Percentiles rank a stretch among this genome's conserved stretches.
phyloP scores from a whole-genome alignment of 495 filamentous ascomycete genomes.

The Aspergillus funiculosus region DNA sequence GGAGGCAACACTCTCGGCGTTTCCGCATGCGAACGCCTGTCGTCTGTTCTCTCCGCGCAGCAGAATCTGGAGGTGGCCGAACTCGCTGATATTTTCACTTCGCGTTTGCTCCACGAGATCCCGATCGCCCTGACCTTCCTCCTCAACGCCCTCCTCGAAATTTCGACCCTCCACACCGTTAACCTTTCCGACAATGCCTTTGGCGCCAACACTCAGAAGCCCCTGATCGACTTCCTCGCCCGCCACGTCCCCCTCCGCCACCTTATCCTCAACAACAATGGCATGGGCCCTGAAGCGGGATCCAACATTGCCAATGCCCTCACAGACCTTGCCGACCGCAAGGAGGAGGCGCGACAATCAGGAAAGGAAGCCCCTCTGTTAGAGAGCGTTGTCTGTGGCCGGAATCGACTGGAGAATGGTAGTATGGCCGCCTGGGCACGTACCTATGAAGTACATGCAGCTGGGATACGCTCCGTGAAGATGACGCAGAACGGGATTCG shows the following conservation, averaged over 20 bases:
- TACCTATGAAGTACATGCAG: slow-evolving; percentile 71
- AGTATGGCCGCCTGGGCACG: slow-evolving; percentile 93
- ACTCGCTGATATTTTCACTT: slow-evolving; percentile 95
- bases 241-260: slow-evolving; percentile 81
- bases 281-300: slow-evolving; percentile 87
- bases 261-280: slow-evolving; percentile 95
- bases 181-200: slow-evolving; percentile 98
- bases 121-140: slow-evolving; percentile 81
- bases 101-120: slow-evolving; percentile 88
- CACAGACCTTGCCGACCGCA: slow-evolving; percentile 69
- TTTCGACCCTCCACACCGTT: slow-evolving; percentile 78
- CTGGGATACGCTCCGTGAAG: slow-evolving; percentile 72
- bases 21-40: slow-evolving; percentile 76
- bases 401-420: slow-evolving; percentile 91
- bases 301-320: slow-evolving; percentile 76
- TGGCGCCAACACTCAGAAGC: slow-evolving; percentile 82
- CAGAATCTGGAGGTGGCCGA: slow-evolving; percentile 78
- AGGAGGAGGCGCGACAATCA: slow-evolving; percentile 64
- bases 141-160: slow-evolving; percentile 75
- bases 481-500: slow-evolving; percentile 99
- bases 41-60: slow-evolving; percentile 70
- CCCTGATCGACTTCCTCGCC: slow-evolving; percentile 79
- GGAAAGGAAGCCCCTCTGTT: slow-evolving; percentile 69
- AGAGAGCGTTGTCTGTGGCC: slow-evolving; percentile 91
- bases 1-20: slow-evolving; percentile 89